Evolutionary conservation across 2,329 filamentous ascomycete species (phyloP), one percentile per base, ranked within the genome.

Genomic region (Pyrenophora teres): DNA sequence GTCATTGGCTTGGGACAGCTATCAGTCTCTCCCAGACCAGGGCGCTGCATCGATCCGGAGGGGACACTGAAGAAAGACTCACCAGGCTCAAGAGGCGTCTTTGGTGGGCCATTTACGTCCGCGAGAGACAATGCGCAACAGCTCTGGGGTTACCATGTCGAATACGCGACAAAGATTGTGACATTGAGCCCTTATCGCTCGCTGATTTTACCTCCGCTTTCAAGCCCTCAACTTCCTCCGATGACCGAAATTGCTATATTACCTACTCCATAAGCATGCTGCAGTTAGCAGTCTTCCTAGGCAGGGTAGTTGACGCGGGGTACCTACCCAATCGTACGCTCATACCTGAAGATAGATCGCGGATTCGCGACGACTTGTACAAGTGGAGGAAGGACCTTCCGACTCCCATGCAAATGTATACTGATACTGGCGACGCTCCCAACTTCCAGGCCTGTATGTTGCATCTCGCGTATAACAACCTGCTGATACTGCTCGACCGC

Each of bases 31-130:
- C 81, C 0, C 79, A 83, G 59, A 81, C 80, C 0, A 73, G 76
- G 42, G 78, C 76, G 1, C 62, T 80, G 3, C 78, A 80, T 57
- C 69, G 78, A 4, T 64, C 64, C 12, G 54, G 59, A 9, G 62
- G 51, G 6, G 62, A 57, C 19, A 46, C 48, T 2, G 65, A 71
- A 15, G 51, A 60, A 3, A 64, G 62, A n/a, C 54, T 70, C 3
- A 67, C 69, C n/a, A 68, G 69, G 51, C 55, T 81, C 30, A 76
- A 78, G 59, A 75, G 78, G 49, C 64, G 80, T 4, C 76, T 83
- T 6, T 83, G 80, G 79, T 83, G 81, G 81, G 78, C 79, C 5
- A 75, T 82, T 6, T 82, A 83, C 46, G 73, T 81, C 40, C 70
- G 79, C 8, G 79, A 81, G 45, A 74, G 78, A 39, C 79, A 81